Conservation (phyloP, 345 rosid species). For the Cardamine occulta region DNA sequence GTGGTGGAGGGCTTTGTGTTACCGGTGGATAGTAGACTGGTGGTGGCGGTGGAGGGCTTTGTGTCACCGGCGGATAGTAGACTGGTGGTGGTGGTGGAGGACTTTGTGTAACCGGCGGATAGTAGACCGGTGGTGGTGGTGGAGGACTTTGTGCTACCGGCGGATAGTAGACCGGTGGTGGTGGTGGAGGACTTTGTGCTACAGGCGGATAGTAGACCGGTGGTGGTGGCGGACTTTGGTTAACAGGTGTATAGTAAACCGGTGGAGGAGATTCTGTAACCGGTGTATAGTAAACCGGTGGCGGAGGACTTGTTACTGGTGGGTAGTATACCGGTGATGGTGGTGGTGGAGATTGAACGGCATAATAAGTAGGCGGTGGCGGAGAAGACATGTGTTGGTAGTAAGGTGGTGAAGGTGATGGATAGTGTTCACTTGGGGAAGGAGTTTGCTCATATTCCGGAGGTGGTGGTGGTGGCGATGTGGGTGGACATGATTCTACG, state of each 20-base stretch:
- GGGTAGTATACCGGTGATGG: constrained; percentile 30
- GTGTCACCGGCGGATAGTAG: background rate
- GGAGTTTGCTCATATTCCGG: constrained; percentile 14
- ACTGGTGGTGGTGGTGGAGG: constrained; percentile 20
- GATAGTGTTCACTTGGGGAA: constrained; percentile 35
- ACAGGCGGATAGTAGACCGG: constrained; percentile 19
- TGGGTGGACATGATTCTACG: constrained; percentile 17
- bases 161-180: constrained; percentile 22
- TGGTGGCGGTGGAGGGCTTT: constrained; percentile 25
- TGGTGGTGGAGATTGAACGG: constrained; percentile 34
- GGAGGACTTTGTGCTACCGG: constrained; percentile 19
- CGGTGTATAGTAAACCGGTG: constrained; percentile 32
- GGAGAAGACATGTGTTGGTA: constrained; percentile 38
- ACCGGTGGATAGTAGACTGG: background rate
- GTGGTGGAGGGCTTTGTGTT: constrained; percentile 22
- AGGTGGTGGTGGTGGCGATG: constrained; percentile 41
- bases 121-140: background rate
- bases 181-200: constrained; percentile 27
- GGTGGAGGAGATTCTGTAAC: constrained; percentile 11
- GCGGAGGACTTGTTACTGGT: constrained; percentile 32
- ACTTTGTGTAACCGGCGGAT: background rate
- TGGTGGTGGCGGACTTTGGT: constrained; percentile 37
- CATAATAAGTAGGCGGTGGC: constrained; percentile 36
- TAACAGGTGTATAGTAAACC: constrained; percentile 10
- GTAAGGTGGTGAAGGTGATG: constrained; percentile 42